Base-by-base conservation (phyloP, 2,329 filamentous ascomycete species). In the Colletotrichum magnum region DNA sequence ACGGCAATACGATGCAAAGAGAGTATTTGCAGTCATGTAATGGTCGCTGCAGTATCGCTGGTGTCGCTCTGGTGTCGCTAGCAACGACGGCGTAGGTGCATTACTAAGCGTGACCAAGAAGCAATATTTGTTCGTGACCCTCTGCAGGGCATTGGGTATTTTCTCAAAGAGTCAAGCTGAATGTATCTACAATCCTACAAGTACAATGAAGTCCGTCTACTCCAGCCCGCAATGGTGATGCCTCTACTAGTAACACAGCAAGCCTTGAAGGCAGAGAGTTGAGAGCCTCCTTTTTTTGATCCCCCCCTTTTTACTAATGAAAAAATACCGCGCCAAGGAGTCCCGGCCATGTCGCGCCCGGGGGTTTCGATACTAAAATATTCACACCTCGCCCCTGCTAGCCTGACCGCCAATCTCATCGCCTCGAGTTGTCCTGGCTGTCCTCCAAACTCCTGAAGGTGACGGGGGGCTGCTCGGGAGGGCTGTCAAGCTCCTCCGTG, bases 401-500 rank as follows among this genome's bases (percentile, higher is more conserved):
- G 6, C 10, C 21, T 16, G 24, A 24, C 57, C 32, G 26, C 32
- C 10, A 24, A 43, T 13, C 36, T 70, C 58, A 78, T 63, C 59
- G 74, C 73, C 72, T 75, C 74, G 71, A 52, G 28, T 15, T n/a
- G 6, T 58, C 56, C 57, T 36, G 3, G 32, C 32, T 43, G 5
- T 63, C 58, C n/a, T 58, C 68, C 45, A 70, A n/a, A 18, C 63
- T 68, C 64, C 43, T 63, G 58, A 70, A 84, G 7, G 81, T 81
- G 3, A 62, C 68, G 15, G 63, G 78, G 5, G 79, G 76, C 15
- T 79, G 79, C 62, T 78, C 77, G 13, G 79, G 77, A 26, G 70
- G 68, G 52, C 75, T 77, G 69, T 85, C 83, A 26, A 84, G 82
- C 73, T 81, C 78, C 77, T 84, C 82, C 48, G 79, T 77, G 24